Base-by-base conservation (phyloP, 306 rosid genomes). In the Vigna mungo region DNA sequence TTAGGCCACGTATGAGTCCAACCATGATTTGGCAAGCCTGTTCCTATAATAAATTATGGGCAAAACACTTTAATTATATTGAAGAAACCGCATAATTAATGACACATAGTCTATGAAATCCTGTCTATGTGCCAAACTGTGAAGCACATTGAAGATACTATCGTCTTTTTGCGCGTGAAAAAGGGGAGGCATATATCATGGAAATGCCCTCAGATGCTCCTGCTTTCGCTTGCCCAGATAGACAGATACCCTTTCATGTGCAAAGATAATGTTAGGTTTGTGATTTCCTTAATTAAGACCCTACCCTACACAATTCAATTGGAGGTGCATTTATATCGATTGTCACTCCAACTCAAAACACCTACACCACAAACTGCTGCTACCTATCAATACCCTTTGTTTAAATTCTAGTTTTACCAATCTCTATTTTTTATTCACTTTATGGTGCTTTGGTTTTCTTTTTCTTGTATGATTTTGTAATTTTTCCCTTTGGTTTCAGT, bases 161-260 rank as follows among this genome's bases (percentile, higher is more conserved):
- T 27, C 11, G 48, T 37, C 54, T 74, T 68, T 83, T 68, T 7
- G 27, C 68, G 74, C 59, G 52, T 21, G 37, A 49, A 75, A 75
- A 83, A 83, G 46, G 43, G 36, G 70, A 36, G 66, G 76, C 87
- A 75, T 75, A 43, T 74, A 56, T 79, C n/a, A 30, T 68, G 64
- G 23, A 79, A 69, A 51, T 51, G 68, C 54, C 44, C 71, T 60
- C 46, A 18, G 74, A 49, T 67, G 73, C 61, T 72, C 43, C 77
- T 66, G 18, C 80, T 83, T 83, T 83, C 68, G 61, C 17, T 70
- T 46, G 14, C 72, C 72, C 78, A 58, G 80, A 44, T 59, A 56
- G 74, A 44, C 44, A 74, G 63, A 74, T 71, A 55, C 82, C 51
- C 65, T 66, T 55, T 72, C 82, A 74, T 62, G 78, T 79, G 74